Evolutionary conservation across 2,329 filamentous ascomycete genomes (phyloP).

Genomic region (Fusarium nodosum): DNA sequence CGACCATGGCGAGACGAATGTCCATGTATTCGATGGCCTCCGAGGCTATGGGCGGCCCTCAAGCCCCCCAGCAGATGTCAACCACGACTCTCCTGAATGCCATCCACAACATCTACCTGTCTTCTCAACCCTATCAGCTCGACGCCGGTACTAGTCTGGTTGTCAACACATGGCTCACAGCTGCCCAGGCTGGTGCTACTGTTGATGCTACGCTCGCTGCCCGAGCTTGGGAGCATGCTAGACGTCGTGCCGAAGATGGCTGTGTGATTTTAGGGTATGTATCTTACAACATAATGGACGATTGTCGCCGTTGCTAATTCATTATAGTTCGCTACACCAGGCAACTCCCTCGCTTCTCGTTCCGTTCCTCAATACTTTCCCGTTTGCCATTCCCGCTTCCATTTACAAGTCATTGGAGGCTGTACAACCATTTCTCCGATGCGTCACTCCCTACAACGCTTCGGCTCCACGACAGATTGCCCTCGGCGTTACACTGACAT

Average conservation of each 20-base stretch:
- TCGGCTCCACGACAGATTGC: constrained; percentile 84
- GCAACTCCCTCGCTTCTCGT: constrained; percentile 87
- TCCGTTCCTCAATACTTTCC: constrained; percentile 85
- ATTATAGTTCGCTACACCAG: constrained; percentile 83
- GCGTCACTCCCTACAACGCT: constrained; percentile 91
- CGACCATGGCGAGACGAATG: constrained; percentile 72
- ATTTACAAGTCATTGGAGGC: constrained; percentile 85
- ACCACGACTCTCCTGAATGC: constrained; percentile 94
- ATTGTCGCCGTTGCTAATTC: constrained; percentile 27
- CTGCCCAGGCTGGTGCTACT: constrained; percentile 77
- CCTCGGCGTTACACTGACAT: constrained; percentile 82
- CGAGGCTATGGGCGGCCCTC: constrained; percentile 73
- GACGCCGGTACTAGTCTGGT: constrained; percentile 93
- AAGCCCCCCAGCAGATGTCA: constrained; percentile 86
- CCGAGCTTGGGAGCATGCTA: constrained; percentile 95
- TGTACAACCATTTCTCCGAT: constrained; percentile 86
- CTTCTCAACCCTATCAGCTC: constrained; percentile 84
- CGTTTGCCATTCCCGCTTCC: constrained; percentile 80
- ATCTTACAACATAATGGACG: not conserved
- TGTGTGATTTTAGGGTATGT: constrained; percentile 89
- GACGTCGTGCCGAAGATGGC: constrained; percentile 93
- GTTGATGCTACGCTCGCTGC: constrained; percentile 83
- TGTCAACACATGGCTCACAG: constrained; percentile 95
- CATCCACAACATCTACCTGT: constrained; percentile 88
- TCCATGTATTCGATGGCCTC: constrained; percentile 78